A percentile compares a stretch with the other conserved stretches of the same genome.
phyloP scores from a whole-genome alignment of 2,329 filamentous ascomycete genomes.

The Fusarium zealandicum region DNA sequence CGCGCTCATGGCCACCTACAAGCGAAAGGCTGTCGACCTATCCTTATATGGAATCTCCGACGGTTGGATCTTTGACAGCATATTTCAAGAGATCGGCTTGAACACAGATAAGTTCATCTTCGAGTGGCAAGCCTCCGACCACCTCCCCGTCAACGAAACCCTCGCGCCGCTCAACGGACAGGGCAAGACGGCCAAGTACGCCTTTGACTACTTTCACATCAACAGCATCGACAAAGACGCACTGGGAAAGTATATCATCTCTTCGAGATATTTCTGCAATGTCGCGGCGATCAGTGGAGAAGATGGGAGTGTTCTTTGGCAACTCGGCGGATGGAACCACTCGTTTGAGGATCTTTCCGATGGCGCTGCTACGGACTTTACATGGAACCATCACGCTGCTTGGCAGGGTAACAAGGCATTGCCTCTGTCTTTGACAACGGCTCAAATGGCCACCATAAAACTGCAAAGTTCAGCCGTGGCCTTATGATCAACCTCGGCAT shows the following conservation, averaged over 20 bases:
- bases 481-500: conserved; percentile 41
- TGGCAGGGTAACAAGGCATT: conserved; percentile 60
- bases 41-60: conserved; percentile 32
- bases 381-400: conserved; percentile 60
- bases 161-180: conserved; percentile 24
- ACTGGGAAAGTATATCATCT: conserved; percentile 62
- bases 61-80: conserved; percentile 45
- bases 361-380: conserved; percentile 49
- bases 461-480: conserved; percentile 31
- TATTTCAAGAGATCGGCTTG: conserved; percentile 58
- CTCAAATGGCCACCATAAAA: conserved; percentile 31
- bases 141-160: conserved; percentile 37
- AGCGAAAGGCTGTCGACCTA: conserved; percentile 39
- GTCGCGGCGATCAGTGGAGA: conserved; percentile 56
- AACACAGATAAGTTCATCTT: conserved; percentile 57
- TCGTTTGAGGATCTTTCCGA: conserved; percentile 46
- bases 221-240: conserved; percentile 62
- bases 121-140: conserved; percentile 50
- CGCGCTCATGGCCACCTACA: conserved; percentile 50
- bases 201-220: conserved; percentile 65
- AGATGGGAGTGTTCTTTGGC: conserved; percentile 60
- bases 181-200: conserved; percentile 34
- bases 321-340: conserved; percentile 57
- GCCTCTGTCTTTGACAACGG: conserved; percentile 51
- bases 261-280: conserved; percentile 56